Percentiles rank a stretch among this genome's conserved stretches.
These are phyloP conservation scores for Athelia psychrophila DNA, from an alignment of 1,284 basidiomycete species.

Conservation along the genomic window DNA sequence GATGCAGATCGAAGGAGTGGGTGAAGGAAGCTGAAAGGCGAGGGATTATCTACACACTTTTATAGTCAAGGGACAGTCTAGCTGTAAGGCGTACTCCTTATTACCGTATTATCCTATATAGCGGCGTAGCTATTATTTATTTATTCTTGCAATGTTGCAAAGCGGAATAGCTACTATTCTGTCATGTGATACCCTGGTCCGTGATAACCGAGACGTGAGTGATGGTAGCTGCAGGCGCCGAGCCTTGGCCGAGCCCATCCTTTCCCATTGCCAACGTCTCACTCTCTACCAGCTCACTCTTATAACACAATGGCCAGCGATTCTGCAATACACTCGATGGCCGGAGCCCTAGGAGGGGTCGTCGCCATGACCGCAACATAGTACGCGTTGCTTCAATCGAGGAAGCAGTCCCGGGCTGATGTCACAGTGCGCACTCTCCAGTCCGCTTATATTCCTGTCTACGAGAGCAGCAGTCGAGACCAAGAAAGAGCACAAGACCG, in stretches of 20 bases:
- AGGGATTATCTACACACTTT: too few species aligned
- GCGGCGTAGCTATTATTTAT: too few species aligned
- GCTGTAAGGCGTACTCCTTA: too few species aligned
- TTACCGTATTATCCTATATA: too few species aligned
- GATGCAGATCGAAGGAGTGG: too few species aligned
- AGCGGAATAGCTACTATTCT: too few species aligned
- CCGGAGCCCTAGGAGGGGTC: constrained; percentile 90
- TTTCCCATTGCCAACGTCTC: constrained; percentile 6
- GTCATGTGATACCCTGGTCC: neutral
- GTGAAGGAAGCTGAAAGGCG: too few species aligned
- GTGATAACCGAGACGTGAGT: too few species aligned
- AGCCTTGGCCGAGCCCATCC: neutral
- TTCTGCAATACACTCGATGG: constrained; percentile 85
- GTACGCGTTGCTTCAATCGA: constrained; percentile 40
- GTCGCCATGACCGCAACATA: constrained; percentile 86
- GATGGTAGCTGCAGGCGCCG: too few species aligned
- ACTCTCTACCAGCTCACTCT: neutral
- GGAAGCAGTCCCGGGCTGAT: constrained; percentile 5
- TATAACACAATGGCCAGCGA: constrained; percentile 54
- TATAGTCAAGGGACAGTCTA: too few species aligned
- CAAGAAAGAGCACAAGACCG: constrained; percentile 70
- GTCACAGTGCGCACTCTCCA: constrained; percentile 26
- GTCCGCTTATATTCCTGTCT: constrained; percentile 89
- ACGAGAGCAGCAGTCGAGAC: constrained; percentile 92
- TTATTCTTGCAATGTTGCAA: too few species aligned